Conservation (phyloP, 148 eudicot species). For the Vaccinium macrocarpon region DNA sequence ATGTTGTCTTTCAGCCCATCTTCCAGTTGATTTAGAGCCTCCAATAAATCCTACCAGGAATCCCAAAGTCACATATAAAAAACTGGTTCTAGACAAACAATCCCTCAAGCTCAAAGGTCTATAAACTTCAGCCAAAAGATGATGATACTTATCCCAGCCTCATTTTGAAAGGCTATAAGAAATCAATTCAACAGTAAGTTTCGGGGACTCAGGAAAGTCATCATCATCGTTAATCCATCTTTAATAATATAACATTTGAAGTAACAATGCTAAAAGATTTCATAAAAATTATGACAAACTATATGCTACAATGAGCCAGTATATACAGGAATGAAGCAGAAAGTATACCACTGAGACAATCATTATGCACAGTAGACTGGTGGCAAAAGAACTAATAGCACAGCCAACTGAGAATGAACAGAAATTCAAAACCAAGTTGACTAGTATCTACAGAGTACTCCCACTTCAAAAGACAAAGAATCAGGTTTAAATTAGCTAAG, state of each 20-base stretch:
- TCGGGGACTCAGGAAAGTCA: neutral
- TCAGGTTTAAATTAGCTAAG: neutral
- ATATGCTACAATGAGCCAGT: neutral
- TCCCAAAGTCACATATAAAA: neutral
- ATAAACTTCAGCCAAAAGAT: neutral
- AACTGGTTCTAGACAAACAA: neutral
- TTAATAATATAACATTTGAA: neutral
- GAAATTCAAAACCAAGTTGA: neutral
- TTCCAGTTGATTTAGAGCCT: constrained; percentile 82
- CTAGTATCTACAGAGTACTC: neutral
- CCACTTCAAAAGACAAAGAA: neutral
- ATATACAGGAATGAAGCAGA: neutral
- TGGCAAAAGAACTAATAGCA: neutral
- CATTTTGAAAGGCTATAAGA: neutral
- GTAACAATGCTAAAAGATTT: neutral
- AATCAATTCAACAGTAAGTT: neutral
- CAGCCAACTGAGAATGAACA: neutral
- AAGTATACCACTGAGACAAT: neutral
- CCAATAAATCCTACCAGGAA: constrained; percentile 69
- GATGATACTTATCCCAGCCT: neutral
- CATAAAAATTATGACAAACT: neutral
- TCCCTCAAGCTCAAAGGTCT: neutral
- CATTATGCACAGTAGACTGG: neutral
- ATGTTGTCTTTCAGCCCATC: constrained; percentile 75
- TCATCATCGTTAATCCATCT: neutral